Base-by-base conservation (phyloP, 2,329 filamentous ascomycete species). In the Chrysoporthe cubensis region DNA sequence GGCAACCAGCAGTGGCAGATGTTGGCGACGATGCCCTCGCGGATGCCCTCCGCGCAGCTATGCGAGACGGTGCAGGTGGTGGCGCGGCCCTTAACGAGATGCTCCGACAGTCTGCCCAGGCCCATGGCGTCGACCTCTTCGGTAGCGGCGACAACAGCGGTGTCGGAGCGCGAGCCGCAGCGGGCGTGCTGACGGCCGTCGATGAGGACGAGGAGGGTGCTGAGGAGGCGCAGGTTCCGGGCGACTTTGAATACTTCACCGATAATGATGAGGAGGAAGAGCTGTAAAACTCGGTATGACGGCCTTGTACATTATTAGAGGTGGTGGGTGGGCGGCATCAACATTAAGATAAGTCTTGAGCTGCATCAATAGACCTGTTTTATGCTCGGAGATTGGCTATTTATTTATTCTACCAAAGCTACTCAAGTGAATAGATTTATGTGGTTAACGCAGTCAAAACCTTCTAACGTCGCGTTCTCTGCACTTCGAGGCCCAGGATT, bases 191-290 rank as follows among this genome's bases (percentile, higher is more conserved):
- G 73, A 97, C 91, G 4, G 91, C 94, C 6, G 88, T 97, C 4
- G 94, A 97, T 74, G 95, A 98, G 78, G 92, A 95, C 74, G 88
- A 85, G 11, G 91, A 93, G 70, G 89, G 85, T 44, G 90, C 87
- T 14, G 90, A 91, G 73, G 92, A 95, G 76, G 92, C 92, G 1
- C 81, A 85, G 48, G 78, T 88, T 7, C 93, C 92, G 5, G 80
- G 82, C 13, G 90, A 92, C 63, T 96, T 96, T 79, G 91, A 95
- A 69, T 94, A 96, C 78, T 89, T 90, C 73, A 90, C 90, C 5
- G 91, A 93, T 65, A 85, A 83, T 2, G 88, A 88, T 57, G 83
- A 84, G 37, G 80, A 83, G 18, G 82, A 84, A 46, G 75, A 78
- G 37, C 34, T 70, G 63, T 70, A 64, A 61, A 50, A 52, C 2